Percentiles rank a stretch among this genome's conserved stretches.
phyloP scores from a whole-genome alignment of 2,329 filamentous ascomycete species.

The Gaeumannomyces sp. region DNA sequence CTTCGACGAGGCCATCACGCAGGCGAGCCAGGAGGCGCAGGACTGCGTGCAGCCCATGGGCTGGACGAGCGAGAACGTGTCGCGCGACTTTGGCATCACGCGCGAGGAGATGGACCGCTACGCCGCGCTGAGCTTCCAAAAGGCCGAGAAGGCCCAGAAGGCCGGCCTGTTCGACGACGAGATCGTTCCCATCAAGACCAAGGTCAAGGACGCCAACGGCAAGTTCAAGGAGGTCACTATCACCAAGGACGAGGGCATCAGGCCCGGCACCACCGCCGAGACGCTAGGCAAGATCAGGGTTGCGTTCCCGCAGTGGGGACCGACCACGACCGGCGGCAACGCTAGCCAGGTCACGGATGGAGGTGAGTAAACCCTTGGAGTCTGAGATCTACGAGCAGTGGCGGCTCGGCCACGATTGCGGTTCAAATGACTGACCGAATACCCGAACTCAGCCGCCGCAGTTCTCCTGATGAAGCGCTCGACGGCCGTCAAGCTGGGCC shows the following conservation, averaged over 20 bases:
- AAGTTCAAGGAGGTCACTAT: constrained; percentile 72
- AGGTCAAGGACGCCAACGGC: constrained; percentile 77
- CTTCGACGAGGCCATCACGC: constrained; percentile 71
- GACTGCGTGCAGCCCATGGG: constrained; percentile 97
- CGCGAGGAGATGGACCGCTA: constrained; percentile 78
- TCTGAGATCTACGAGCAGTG: too few species aligned
- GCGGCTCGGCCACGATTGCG: too few species aligned
- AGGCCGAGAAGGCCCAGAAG: constrained; percentile 87
- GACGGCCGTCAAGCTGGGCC: constrained; percentile 75
- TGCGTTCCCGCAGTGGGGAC: constrained; percentile 86
- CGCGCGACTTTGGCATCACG: constrained; percentile 77
- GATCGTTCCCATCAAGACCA: constrained; percentile 81
- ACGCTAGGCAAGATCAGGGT: constrained; percentile 75
- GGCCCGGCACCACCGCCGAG: constrained; percentile 84
- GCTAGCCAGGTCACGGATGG: constrained; percentile 94
- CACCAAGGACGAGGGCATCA: constrained; percentile 82
- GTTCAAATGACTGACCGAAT: neutral
- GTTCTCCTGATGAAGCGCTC: constrained; percentile 91
- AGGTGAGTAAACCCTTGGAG: constrained; percentile 36
- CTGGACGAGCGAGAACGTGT: constrained; percentile 95
- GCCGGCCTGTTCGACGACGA: constrained; percentile 88
- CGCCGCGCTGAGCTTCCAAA: constrained; percentile 79
- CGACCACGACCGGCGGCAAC: constrained; percentile 85
- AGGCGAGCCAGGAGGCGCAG: constrained; percentile 64
- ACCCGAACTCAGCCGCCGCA: neutral